These are phyloP conservation scores for Pelargonium nanum DNA, from an alignment of 345 rosid genomes.

Conservation along the genomic window DNA sequence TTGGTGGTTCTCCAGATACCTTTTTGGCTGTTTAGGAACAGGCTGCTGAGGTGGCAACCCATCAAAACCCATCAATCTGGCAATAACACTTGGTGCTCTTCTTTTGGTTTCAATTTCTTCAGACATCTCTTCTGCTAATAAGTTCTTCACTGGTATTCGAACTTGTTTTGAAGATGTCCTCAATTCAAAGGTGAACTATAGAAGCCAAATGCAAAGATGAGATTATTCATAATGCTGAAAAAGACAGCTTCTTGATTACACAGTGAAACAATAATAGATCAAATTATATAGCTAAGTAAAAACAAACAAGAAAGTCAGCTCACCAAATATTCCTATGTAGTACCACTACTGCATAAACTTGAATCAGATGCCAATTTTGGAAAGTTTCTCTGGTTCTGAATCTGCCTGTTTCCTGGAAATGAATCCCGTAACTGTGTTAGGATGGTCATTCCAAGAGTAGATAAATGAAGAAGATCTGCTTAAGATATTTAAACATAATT, in stretches of 20 bases:
- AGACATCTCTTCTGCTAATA: conserved; percentile 77
- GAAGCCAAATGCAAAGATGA: conserved; percentile 7
- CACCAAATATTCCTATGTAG: conserved; percentile 47
- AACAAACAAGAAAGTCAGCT: conserved; percentile 16
- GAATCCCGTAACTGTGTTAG: conserved; percentile 22
- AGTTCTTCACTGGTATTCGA: conserved; percentile 55
- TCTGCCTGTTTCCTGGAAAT: conserved; percentile 54
- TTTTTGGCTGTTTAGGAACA: conserved; percentile 32
- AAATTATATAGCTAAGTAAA: conserved; percentile 4
- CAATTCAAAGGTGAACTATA: conserved; percentile 39
- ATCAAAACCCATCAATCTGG: conserved; percentile 91
- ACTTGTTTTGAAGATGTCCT: conserved; percentile 26
- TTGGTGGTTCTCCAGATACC: conserved; percentile 25
- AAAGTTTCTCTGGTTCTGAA: conserved; percentile 26
- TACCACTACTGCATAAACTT: conserved; percentile 29
- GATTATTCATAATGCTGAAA: conserved; percentile 5
- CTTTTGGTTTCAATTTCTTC: conserved; percentile 57
- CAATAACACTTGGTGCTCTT: conserved; percentile 74
- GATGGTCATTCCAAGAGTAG: background rate
- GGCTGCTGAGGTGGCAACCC: conserved; percentile 57
- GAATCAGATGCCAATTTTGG: conserved; percentile 44
- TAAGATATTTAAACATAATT: too few relatives aligned
- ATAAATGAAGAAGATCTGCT: background rate
- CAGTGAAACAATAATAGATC: conserved; percentile 3
- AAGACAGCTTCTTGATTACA: background rate